Evolutionary conservation across 192 early-diverging fungal genomes (phyloP).

Genomic region (Gigaspora rosea): DNA sequence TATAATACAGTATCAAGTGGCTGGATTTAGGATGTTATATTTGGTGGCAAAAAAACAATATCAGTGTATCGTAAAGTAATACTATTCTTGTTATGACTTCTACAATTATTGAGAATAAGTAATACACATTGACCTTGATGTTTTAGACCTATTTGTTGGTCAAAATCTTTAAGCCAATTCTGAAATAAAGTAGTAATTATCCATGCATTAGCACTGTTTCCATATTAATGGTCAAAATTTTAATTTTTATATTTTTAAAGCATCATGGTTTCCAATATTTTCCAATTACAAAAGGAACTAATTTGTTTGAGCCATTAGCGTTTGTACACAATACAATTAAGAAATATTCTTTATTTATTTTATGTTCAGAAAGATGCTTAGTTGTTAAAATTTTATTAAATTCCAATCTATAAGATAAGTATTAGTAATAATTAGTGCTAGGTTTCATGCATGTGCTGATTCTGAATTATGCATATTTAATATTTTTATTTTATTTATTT

Average conservation of each 20-base stretch:
- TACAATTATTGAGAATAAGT: too few relatives aligned
- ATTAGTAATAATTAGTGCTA: background rate
- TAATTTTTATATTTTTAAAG: constrained; percentile 14
- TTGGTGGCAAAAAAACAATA: too few relatives aligned
- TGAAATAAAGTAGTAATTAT: background rate
- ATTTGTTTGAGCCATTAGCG: background rate
- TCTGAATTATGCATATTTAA: too few relatives aligned
- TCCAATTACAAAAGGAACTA: background rate
- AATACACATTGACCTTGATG: background rate
- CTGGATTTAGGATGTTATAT: too few relatives aligned
- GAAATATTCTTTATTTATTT: background rate
- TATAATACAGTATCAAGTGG: too few relatives aligned
- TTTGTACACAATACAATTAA: background rate
- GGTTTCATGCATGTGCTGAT: too few relatives aligned
- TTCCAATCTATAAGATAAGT: background rate
- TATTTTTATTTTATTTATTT: too few relatives aligned
- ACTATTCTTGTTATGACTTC: too few relatives aligned
- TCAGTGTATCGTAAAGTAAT: too few relatives aligned
- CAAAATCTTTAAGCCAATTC: background rate
- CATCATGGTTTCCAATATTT: background rate
- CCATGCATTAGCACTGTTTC: background rate
- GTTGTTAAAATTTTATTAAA: background rate
- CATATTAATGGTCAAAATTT: background rate
- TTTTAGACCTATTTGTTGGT: background rate
- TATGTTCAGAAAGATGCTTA: background rate